A percentile compares a stretch with the other conserved stretches of the same genome.
Evolutionary conservation across 192 early-diverging fungal species (phyloP).

Genomic region (Gamsiella multidivaricata): DNA sequence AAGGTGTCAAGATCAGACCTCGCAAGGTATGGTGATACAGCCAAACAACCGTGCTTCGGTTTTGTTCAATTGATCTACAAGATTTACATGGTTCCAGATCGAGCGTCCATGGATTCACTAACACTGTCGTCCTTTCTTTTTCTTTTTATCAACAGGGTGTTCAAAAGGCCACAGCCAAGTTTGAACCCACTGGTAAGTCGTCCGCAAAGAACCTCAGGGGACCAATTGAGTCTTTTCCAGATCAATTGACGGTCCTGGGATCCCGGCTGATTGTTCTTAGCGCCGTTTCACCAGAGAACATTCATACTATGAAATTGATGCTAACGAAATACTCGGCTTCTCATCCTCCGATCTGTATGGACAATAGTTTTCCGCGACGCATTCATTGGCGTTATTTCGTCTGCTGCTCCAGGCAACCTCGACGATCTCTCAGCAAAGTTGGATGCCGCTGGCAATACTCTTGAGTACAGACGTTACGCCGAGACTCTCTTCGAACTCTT

Average conservation of each 20-base stretch:
- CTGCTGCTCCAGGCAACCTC: constrained; percentile 69
- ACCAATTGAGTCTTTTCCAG: too few species aligned
- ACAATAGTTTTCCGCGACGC: constrained; percentile 67
- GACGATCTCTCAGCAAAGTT: constrained; percentile 79
- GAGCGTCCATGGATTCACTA: not conserved
- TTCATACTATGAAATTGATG: not conserved
- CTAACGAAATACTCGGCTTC: not conserved
- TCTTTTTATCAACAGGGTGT: constrained; percentile 57
- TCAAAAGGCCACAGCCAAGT: constrained; percentile 74
- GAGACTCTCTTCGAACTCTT: constrained; percentile 95
- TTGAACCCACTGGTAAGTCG: constrained; percentile 71
- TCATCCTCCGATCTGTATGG: not conserved
- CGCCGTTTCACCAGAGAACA: too few species aligned
- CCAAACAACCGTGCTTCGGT: too few species aligned
- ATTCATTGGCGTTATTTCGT: constrained; percentile 61
- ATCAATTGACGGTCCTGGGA: not conserved
- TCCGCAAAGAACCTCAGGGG: too few species aligned
- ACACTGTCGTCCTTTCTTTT: not conserved
- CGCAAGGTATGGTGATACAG: constrained; percentile 72
- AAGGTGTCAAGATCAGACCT: constrained; percentile 77
- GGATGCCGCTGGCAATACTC: constrained; percentile 84
- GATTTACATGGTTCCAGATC: not conserved
- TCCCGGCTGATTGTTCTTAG: too few species aligned
- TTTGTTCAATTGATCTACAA: not conserved
- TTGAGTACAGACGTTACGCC: constrained; percentile 96